Percentiles rank a stretch among this genome's conserved stretches.
Conservation (phyloP, 129 eudicot genomes). For the Chrysanthemum lavandulifolium region DNA sequence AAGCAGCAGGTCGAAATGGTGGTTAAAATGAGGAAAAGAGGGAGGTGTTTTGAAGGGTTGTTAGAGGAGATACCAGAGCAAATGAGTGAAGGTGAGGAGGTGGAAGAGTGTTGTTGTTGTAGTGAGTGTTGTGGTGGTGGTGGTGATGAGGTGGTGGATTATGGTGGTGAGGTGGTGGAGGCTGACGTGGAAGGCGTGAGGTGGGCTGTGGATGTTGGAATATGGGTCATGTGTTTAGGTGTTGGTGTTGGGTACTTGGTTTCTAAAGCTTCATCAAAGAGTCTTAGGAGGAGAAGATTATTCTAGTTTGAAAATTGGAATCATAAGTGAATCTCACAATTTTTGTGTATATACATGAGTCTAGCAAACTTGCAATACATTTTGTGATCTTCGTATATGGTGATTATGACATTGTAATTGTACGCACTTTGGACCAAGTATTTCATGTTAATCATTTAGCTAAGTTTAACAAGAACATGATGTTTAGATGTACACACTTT, state of each 20-base stretch:
- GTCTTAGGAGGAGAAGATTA: slow-evolving; percentile 21
- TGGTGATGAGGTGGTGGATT: slow-evolving; percentile 11
- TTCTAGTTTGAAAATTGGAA: slow-evolving; percentile 2
- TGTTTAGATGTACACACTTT: no score
- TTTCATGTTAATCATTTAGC: no score
- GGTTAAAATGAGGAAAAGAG: slow-evolving; percentile 40
- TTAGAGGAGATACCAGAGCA: slow-evolving; percentile 23
- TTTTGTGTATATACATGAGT: slow-evolving; percentile 11
- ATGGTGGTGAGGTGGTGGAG: slow-evolving; percentile 44
- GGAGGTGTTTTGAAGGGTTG: slow-evolving; percentile 29
- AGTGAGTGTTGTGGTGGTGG: slow-evolving; percentile 21
- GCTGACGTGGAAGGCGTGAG: slow-evolving; percentile 57
- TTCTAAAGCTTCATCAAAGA: slow-evolving; percentile 55
- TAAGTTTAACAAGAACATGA: no score
- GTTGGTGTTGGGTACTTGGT: slow-evolving; percentile 86
- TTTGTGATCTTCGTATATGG: neutral
- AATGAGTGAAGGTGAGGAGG: slow-evolving; percentile 41
- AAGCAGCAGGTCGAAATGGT: slow-evolving; percentile 37
- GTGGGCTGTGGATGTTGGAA: slow-evolving; percentile 93
- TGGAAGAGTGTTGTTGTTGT: slow-evolving; percentile 36
- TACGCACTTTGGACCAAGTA: no score
- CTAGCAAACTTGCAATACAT: neutral
- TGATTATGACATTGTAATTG: neutral
- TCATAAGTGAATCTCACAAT: neutral
- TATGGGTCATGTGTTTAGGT: slow-evolving; percentile 86